Percentiles rank a stretch among this genome's conserved stretches.
Conservation (phyloP, 1,284 basidiomycete genomes). For the Ganoderma lingzhi region DNA sequence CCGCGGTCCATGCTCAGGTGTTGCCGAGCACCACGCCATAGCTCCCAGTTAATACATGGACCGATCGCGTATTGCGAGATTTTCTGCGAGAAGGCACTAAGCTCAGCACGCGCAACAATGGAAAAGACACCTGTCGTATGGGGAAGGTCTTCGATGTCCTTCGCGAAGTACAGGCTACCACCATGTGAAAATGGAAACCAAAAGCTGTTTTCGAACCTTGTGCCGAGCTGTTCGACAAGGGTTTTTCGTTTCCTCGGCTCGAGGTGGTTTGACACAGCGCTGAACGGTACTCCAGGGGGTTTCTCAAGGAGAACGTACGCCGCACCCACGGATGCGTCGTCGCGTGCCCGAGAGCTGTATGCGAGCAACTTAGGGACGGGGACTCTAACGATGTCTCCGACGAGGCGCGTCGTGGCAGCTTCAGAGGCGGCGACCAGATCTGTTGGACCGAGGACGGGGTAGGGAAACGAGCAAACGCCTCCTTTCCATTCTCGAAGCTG, state of each 20-base stretch:
- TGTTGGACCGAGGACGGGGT: neutral
- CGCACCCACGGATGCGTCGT: neutral
- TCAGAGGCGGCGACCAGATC: neutral
- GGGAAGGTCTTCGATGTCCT: neutral
- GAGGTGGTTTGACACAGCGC: neutral
- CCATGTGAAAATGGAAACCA: neutral
- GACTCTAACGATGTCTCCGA: neutral
- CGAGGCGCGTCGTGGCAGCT: neutral
- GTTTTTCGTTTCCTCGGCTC: neutral
- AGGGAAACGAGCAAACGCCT: neutral
- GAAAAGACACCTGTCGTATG: neutral
- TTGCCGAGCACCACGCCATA: conserved; percentile 38
- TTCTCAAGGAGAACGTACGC: neutral
- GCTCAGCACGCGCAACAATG: neutral
- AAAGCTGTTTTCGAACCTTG: neutral
- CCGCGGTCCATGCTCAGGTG: conserved; percentile 37
- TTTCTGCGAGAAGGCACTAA: too few species aligned
- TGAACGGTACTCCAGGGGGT: neutral
- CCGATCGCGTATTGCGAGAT: conserved; percentile 36
- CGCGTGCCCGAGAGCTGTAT: neutral
- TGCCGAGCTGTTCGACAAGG: neutral
- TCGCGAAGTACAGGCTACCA: neutral
- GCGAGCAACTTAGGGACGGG: neutral
- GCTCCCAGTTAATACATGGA: conserved; percentile 35
- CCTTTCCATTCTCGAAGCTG: neutral